Percentiles rank a stretch among this genome's conserved stretches.
Evolutionary conservation across 2,329 filamentous ascomycete genomes (phyloP).

Genomic region (Byssochlamys sp.): DNA sequence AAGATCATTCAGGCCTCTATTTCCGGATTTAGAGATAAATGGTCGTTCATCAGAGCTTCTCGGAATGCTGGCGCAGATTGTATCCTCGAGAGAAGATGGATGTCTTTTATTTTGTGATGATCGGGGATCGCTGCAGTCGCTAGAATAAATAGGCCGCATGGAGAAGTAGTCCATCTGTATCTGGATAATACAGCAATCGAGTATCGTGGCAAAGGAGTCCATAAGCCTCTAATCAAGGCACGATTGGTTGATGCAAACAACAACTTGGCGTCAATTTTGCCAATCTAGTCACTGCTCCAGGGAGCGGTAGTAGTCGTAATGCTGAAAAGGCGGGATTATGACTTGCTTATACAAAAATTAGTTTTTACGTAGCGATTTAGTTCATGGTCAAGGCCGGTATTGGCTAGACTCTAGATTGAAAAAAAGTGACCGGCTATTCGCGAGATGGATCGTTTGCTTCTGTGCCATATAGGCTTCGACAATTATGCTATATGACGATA

Average conservation of each 20-base stretch:
- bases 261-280: conserved; percentile 2
- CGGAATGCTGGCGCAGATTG: conserved; percentile 6
- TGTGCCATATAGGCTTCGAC: too few species aligned
- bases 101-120: conserved; percentile 1
- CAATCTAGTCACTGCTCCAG: conserved; percentile 4
- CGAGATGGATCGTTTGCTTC: too few species aligned
- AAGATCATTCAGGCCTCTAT: conserved; percentile 6
- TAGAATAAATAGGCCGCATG: conserved; percentile 1
- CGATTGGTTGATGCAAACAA: conserved; percentile 4
- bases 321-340: conserved; percentile 6
- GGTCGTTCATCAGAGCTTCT: conserved; percentile 8
- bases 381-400: not conserved
- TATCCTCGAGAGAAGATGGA: conserved; percentile 3
- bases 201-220: conserved; percentile 7
- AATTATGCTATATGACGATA: too few species aligned
- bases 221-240: conserved; percentile 5
- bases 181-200: conserved; percentile 5
- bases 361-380: not conserved
- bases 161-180: conserved; percentile 6
- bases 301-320: conserved; percentile 10
- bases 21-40: conserved; percentile 8
- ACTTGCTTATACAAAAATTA: conserved; percentile 5
- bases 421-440: too few species aligned
- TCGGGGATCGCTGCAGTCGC: not conserved
- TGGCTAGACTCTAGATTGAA: too few species aligned